Base-by-base conservation (phyloP, 306 rosid genomes). In the Biancaea sappan region DNA sequence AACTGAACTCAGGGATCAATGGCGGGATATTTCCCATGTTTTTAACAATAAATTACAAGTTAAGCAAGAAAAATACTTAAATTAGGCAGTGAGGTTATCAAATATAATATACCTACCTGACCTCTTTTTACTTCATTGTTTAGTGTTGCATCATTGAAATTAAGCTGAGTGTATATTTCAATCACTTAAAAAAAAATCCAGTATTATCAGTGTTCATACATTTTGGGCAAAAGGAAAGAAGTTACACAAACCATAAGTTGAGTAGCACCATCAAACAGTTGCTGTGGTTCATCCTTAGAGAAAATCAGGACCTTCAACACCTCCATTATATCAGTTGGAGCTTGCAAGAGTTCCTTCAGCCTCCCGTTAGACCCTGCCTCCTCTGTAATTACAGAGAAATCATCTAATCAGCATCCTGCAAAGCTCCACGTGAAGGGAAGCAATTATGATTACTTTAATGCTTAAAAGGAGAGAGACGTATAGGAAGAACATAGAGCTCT, bases 181-280 rank as follows among this genome's bases (percentile, higher is more conserved):
- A 56, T 26, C 12, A 56, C 62, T 53, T 8, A 9, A 0, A 2
- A 52, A 52, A 21, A 52, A 52, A 9, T 22, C 15, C 14, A 54
- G 3, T 2, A 4, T 56, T 25, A 56, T 56, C 37, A 26, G 62
- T 56, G 4, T 5, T 6, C 25, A 13, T 19, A 26, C 35, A 4
- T 5, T 13, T 56, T 34, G 4, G 1, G 9, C 8, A 53, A 11
- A 24, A 53, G 60, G 10, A 26, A 56, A 56, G 19, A 28, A 37
- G 68, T 18, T 18, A 21, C 68, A 29, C 68, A 29, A 34, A 84
- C 88, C 86, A 32, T 34, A 32, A 8, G 40, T 41, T 76, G 74
- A n/a, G 91, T 69, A 19, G 86, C 84, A 72, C 97, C 89, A 59
- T 91, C 90, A 60, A 72, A 69, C 10, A 91, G 78, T 3, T 75